Evolutionary conservation across 148 eudicot species (phyloP).

Genomic region (Cornus kousa): DNA sequence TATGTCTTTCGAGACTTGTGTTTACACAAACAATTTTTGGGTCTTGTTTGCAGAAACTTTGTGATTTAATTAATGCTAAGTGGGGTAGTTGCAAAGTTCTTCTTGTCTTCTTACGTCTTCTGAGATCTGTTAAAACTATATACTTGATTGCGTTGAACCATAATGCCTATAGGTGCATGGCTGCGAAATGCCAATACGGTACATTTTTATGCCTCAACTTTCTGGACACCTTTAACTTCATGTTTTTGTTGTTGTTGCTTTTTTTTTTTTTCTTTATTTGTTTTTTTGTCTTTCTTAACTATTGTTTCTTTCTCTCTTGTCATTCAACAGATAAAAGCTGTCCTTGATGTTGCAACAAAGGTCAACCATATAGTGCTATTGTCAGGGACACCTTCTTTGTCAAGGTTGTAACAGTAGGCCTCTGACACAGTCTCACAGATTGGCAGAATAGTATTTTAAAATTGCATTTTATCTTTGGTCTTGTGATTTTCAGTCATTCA

Average conservation of each 20-base stretch:
- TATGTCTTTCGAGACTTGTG: too few relatives aligned
- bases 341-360: slow-evolving; percentile 79
- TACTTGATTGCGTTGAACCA: too few relatives aligned
- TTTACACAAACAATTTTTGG: too few relatives aligned
- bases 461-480: too few relatives aligned
- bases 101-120: too few relatives aligned
- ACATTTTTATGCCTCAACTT: background rate
- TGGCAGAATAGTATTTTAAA: slow-evolving; percentile 5
- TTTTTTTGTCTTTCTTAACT: background rate
- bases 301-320: slow-evolving; percentile 13
- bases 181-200: too few relatives aligned
- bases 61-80: too few relatives aligned
- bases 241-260: background rate
- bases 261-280: background rate
- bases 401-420: slow-evolving; percentile 65
- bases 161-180: too few relatives aligned
- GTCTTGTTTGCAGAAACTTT: too few relatives aligned
- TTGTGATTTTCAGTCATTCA: too few relatives aligned
- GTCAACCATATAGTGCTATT: slow-evolving; percentile 66
- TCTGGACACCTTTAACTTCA: background rate
- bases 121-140: too few relatives aligned
- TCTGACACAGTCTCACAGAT: background rate
- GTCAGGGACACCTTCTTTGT: slow-evolving; percentile 95
- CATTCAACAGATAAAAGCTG: slow-evolving; percentile 59
- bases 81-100: too few relatives aligned